Percentiles rank a stretch among this genome's conserved stretches.
Evolutionary conservation across 2,329 filamentous ascomycete species (phyloP).

Genomic region (Aspergillus phoenicis): DNA sequence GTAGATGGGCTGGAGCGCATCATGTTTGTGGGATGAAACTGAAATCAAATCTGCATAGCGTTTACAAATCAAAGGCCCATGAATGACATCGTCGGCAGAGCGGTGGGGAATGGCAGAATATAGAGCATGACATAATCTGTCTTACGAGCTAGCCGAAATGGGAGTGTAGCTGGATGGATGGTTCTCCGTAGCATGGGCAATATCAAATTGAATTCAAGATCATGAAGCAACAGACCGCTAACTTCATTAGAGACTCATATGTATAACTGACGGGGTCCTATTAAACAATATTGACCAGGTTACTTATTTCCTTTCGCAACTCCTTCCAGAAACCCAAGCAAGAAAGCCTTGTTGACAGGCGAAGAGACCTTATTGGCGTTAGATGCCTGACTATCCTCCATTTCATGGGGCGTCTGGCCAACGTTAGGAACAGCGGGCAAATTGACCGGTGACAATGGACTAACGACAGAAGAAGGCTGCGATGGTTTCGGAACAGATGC

Average conservation of each 20-base stretch:
- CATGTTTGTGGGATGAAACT: conserved; percentile 23
- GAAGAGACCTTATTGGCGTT: conserved; percentile 54
- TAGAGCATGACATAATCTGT: conserved; percentile 14
- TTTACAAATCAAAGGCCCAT: conserved; percentile 28
- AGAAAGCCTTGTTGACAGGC: conserved; percentile 72
- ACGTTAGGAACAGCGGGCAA: conserved; percentile 23
- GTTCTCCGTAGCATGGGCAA: not conserved
- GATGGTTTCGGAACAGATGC: conserved; percentile 23
- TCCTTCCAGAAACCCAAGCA: conserved; percentile 72
- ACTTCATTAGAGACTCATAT: not conserved
- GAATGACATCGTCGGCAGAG: conserved; percentile 29
- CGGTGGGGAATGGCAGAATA: conserved; percentile 32
- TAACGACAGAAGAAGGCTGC: conserved; percentile 30
- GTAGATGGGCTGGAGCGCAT: conserved; percentile 34
- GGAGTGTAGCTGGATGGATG: not conserved
- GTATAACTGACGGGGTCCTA: not conserved
- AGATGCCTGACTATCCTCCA: conserved; percentile 51
- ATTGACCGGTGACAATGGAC: conserved; percentile 34
- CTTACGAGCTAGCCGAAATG: not conserved
- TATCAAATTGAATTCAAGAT: conserved; percentile 1
- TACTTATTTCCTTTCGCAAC: conserved; percentile 49
- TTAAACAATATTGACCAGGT: conserved; percentile 6
- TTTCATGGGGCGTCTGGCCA: conserved; percentile 24
- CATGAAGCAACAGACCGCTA: not conserved
- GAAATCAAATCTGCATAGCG: conserved; percentile 12